These are phyloP conservation scores for Magnaporthiopsis incrustans DNA, from an alignment of 2,329 filamentous ascomycete genomes.

Conservation along the genomic window DNA sequence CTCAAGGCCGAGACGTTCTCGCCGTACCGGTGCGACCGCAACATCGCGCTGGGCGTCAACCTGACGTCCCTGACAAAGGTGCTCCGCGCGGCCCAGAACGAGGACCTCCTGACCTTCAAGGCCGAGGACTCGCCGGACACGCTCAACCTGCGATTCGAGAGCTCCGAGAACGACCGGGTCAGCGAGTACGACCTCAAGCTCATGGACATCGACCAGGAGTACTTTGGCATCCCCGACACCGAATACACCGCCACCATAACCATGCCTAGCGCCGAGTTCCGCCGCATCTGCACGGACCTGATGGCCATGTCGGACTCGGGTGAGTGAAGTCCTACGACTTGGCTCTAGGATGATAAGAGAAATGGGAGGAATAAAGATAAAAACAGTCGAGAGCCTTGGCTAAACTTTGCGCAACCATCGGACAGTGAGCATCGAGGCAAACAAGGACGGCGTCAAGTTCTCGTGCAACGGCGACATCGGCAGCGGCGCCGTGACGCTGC, in stretches of 20 bases:
- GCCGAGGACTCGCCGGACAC: slow-evolving; percentile 94
- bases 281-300: slow-evolving; percentile 89
- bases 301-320: slow-evolving; percentile 91
- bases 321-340: slow-evolving; percentile 35
- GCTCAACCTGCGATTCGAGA: slow-evolving; percentile 94
- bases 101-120: slow-evolving; percentile 93
- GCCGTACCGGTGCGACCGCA: slow-evolving; percentile 96
- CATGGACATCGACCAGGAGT: slow-evolving; percentile 99
- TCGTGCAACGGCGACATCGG: slow-evolving; percentile 90
- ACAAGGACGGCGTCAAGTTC: slow-evolving; percentile 97
- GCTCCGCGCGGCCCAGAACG: slow-evolving; percentile 84
- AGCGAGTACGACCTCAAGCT: slow-evolving; percentile 99
- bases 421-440: slow-evolving; percentile 86
- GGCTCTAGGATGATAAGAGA: neutral
- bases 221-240: slow-evolving; percentile 97
- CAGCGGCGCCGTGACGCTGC: slow-evolving; percentile 85
- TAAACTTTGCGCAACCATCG: neutral
- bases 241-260: slow-evolving; percentile 88
- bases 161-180: slow-evolving; percentile 74
- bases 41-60: slow-evolving; percentile 97
- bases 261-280: slow-evolving; percentile 86
- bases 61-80: slow-evolving; percentile 95
- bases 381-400: neutral
- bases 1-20: slow-evolving; percentile 92
- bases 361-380: neutral